phyloP scores from a whole-genome alignment of 1,284 basidiomycete species.

The Trichosporon coremiiforme region DNA sequence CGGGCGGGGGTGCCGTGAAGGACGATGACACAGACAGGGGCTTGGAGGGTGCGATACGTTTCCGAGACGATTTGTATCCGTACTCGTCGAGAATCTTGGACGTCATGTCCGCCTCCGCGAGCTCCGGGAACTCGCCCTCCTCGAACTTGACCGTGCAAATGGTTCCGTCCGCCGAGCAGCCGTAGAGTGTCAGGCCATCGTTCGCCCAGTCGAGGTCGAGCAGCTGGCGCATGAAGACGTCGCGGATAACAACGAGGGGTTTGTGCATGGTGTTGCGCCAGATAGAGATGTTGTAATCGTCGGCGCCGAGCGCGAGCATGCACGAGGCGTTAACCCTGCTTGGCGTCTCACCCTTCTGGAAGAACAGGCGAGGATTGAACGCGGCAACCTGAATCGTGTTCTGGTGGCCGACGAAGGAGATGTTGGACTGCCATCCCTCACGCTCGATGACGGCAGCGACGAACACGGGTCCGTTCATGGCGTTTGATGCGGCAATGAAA shows the following conservation, averaged over 20 bases:
- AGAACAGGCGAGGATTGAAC: conserved; percentile 90
- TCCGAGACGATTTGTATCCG: conserved; percentile 60
- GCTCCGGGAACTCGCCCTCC: conserved; percentile 75
- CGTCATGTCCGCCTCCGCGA: conserved; percentile 73
- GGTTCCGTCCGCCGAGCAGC: conserved; percentile 93
- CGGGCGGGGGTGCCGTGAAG: conserved; percentile 22
- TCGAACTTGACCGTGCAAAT: conserved; percentile 85
- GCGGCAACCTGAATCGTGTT: conserved; percentile 96
- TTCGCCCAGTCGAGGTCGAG: conserved; percentile 95
- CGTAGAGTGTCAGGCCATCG: conserved; percentile 89
- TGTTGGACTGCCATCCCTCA: conserved; percentile 81
- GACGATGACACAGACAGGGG: conserved; percentile 33
- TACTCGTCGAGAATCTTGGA: conserved; percentile 77
- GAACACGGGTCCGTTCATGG: conserved; percentile 96
- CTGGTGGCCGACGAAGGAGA: conserved; percentile 93
- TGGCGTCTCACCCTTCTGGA: conserved; percentile 62
- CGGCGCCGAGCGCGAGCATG: conserved; percentile 84
- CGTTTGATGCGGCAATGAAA: conserved; percentile 93
- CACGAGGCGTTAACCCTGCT: conserved; percentile 47
- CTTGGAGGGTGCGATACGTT: conserved; percentile 25
- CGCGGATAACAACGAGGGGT: conserved; percentile 87
- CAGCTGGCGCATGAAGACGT: conserved; percentile 91
- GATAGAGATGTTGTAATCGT: conserved; percentile 76
- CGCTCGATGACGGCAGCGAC: conserved; percentile 93
- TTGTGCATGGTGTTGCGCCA: conserved; percentile 90